Base-by-base conservation (phyloP, 108 stramenopile species). In the Discostella stelligeroides region DNA sequence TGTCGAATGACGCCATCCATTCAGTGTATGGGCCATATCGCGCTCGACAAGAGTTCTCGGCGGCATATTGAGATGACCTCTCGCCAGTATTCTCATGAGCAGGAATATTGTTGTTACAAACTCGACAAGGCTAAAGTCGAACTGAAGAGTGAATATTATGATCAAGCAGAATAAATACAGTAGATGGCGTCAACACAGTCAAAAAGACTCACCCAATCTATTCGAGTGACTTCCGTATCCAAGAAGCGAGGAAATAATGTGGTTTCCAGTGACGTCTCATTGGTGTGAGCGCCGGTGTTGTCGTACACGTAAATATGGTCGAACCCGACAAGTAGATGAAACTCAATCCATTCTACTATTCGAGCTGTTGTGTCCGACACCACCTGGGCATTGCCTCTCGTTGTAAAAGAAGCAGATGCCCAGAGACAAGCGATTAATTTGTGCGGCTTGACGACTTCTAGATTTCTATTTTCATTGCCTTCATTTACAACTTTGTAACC, bases 261-360 rank as follows among this genome's bases (percentile, higher is more conserved):
- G 13, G 72, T 43, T 24, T 69, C 56, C 50, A 73, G 37, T 57
- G 66, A 58, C 15, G 43, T 50, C 38, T 74, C n/a, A n/a, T n/a
- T 58, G 34, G 85, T 75, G 58, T 85, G 86, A 25, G 94, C 94
- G 13, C 81, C 88, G 20, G 79, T 84, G 71, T 95, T 95, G 80
- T 95, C 94, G 48, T 90, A 95, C 6, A 95, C 71, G 61, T 90
- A 92, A 38, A 95, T 76, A 53, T 95, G 91, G 60, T 95, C 91
- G 60, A 92, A 89, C 0, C 94, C 94, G 11, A 88, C 55, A 41
- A 90, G 64, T 49, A 88, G 69, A 49, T 92, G 80, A 65, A 85
- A 91, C 41, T 85, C 82, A 1, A 95, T 62, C 94, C 94, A 95
- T 66, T 95, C 91, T 74, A 84, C 62, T 63, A 95, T 59, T 4